Base-by-base conservation (phyloP, 1,139 yeast genomes). In the Protomyces arabidopsidicola region DNA sequence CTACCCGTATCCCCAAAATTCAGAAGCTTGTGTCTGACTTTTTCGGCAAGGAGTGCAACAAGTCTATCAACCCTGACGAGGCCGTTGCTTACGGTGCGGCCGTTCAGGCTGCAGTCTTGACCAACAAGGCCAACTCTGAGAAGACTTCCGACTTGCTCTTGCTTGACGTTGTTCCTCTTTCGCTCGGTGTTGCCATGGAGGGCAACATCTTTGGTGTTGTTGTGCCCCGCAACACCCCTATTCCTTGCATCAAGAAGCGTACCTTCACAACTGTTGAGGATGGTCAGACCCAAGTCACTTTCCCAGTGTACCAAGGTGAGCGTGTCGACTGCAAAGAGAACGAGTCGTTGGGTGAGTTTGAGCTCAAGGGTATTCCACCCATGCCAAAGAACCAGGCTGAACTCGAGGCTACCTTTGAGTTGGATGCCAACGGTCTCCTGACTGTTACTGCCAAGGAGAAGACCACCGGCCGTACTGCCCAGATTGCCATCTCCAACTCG, bases 291-390 rank as follows among this genome's bases (percentile, higher is more conserved):
- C 90, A 97, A 74, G 98, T 93, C 74, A 96, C 90, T 81, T 91
- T 93, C 97, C 98, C 97, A 81, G 98, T 93, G 71, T 93, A 91
- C 91, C 98, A 93, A 83, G 98, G 98, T 87, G 98, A 93, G 84
- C 96, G 98, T 86, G 97, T 90, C 78, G 93, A 91, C 96, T 91
- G 98, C 86, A 79, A 90, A 74, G 98, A 93, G 84, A 93, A 93
- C 95, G 90, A 97, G 77, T 87, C 91, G 78, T 88, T 93, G 79
- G 98, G 98, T 85, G 97, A 93, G 84, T 93, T 93, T 81, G 98
- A 93, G 87, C 88, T 93, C 80, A 90, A 89, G 85, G 93, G 93
- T 82, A 90, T 93, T 75, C 98, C 98, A 79, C 98, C 98, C 80
- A 85, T 93, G 91, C 89, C 87, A 80, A 97, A 97, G 81, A 98